Base-by-base conservation (phyloP, 2,329 filamentous ascomycete species). In the Colletotrichum magnum region DNA sequence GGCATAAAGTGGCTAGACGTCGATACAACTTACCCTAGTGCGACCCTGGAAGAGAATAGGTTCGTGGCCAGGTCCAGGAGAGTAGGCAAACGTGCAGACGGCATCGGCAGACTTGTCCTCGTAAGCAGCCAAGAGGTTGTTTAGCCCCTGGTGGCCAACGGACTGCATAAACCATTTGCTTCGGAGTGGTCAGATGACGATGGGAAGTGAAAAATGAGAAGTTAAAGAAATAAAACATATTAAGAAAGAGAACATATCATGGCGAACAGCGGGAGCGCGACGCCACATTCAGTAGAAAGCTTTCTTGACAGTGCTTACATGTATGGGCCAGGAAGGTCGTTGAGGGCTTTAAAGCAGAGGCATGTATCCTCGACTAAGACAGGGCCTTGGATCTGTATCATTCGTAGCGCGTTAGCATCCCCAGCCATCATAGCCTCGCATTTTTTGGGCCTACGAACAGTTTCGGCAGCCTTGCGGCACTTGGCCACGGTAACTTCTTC, bases 341-440 rank as follows among this genome's bases (percentile, higher is more conserved):
- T 90, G 70, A 98, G 88, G 21, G 95, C 95, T 77, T 93, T 92
- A 79, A 98, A 99, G 84, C 94, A 97, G 57, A 99, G 86, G 74
- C 94, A 94, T 16, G 96, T 99, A 81, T 99, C 96, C 82, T 99
- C 96, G 12, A 97, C 95, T 47, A 99, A 86, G 9, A 98, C 96
- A 4, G 97, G 95, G 1, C 94, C 94, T 75, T 92, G 85, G 56
- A 96, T 82, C 94, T 97, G 69, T 52, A 15, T 45, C 16, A 66
- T 65, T 54, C 1, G n/a, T 9, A 41, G n/a, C 43, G 26, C 24
- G 51, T 64, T 16, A 39, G 21, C 58, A n/a, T 4, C 6, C 45
- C 18, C 21, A 52, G 15, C 13, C 10, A 51, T 28, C 26, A 15
- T 15, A 10, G 4, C 21, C 7, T 50, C 58, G 4, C 13, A 26